Evolutionary conservation across 192 early-diverging fungal species (phyloP).

Genomic region (Rhizophlyctis rosea): DNA sequence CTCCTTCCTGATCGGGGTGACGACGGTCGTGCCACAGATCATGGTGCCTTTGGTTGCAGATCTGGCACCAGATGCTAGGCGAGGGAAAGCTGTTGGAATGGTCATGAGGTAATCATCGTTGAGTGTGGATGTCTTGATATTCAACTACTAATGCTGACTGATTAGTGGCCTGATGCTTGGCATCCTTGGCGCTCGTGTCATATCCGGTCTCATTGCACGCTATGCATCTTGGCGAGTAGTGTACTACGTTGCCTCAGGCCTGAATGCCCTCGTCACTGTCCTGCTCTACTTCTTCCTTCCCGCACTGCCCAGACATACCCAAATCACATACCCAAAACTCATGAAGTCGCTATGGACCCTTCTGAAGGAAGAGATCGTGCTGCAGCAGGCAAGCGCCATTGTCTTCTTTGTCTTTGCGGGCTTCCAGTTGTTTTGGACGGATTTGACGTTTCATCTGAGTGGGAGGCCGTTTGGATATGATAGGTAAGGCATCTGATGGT

Average conservation of each 20-base stretch:
- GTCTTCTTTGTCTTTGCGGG: not conserved
- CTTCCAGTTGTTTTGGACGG: too few relatives aligned
- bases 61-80: not conserved
- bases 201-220: not conserved
- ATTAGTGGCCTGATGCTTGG: slow-evolving; percentile 3
- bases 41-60: not conserved
- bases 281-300: not conserved
- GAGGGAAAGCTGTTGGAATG: slow-evolving; percentile 1
- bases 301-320: not conserved
- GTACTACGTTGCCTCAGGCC: not conserved
- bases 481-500: not conserved
- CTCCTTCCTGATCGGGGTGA: too few relatives aligned
- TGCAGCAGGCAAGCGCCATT: too few relatives aligned
- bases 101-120: too few relatives aligned
- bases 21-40: not conserved
- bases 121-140: too few relatives aligned
- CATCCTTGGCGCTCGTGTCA: not conserved
- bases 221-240: not conserved
- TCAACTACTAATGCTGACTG: too few relatives aligned
- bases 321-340: not conserved
- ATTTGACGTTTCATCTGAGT: not conserved
- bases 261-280: slow-evolving; percentile 1
- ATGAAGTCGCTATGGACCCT: not conserved
- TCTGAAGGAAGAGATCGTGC: too few relatives aligned
- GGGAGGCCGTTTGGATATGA: not conserved